These are phyloP conservation scores for Gnaphalium uliginosum DNA, from an alignment of 129 eudicot species.

Conservation along the genomic window DNA sequence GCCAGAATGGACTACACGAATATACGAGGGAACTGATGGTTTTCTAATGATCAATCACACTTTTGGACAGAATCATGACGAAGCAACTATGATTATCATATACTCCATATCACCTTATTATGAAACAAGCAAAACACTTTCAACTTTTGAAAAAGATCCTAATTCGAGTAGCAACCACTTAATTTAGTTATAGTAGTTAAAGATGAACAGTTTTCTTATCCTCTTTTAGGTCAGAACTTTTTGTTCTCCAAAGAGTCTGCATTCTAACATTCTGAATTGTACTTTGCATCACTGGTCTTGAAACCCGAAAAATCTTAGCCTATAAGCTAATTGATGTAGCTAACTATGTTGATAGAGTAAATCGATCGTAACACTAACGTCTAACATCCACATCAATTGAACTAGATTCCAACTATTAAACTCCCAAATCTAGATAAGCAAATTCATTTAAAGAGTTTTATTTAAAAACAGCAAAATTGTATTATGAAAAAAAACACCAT, in stretches of 20 bases:
- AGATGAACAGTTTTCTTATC: not conserved
- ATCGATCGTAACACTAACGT: too few species aligned
- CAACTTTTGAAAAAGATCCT: too few species aligned
- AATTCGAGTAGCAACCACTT: too few species aligned
- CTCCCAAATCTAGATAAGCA: not conserved
- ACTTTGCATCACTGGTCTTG: not conserved
- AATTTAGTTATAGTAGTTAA: too few species aligned
- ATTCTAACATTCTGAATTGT: not conserved
- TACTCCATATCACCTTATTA: too few species aligned
- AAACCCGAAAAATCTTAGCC: not conserved
- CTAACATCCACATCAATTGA: too few species aligned
- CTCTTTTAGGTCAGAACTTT: not conserved
- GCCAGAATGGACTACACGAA: not conserved
- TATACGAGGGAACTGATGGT: not conserved
- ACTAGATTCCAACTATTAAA: not conserved
- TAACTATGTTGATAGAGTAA: not conserved
- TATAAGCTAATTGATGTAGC: too few species aligned
- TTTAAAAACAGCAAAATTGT: too few species aligned
- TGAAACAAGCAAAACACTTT: too few species aligned
- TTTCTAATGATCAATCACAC: not conserved
- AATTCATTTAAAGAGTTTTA: too few species aligned
- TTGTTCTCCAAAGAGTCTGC: not conserved
- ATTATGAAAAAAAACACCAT: too few species aligned
- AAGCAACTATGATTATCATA: too few species aligned
- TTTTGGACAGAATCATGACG: not conserved